These are phyloP conservation scores for Hyphodiscus hymeniophilus DNA, from an alignment of 495 filamentous ascomycete species.

Conservation along the genomic window DNA sequence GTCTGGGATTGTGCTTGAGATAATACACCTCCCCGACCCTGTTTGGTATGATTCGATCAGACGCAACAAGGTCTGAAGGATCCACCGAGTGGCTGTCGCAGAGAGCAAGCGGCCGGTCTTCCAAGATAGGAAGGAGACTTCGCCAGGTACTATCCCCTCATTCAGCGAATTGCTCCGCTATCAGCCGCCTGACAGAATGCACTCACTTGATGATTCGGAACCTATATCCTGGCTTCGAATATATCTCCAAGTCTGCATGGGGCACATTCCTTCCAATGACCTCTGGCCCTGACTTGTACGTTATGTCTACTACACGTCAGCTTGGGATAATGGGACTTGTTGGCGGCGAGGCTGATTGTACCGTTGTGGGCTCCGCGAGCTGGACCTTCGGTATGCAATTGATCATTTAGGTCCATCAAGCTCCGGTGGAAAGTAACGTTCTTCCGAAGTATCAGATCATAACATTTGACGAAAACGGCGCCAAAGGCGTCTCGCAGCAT, in stretches of 20 bases:
- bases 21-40: conserved; percentile 15
- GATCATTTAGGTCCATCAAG: conserved; percentile 9
- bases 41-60: conserved; percentile 10
- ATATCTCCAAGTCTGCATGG: neutral
- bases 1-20: conserved; percentile 12
- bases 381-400: conserved; percentile 10
- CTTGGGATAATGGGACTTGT: neutral
- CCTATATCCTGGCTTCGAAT: conserved; percentile 9
- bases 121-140: conserved; percentile 10
- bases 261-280: conserved; percentile 12
- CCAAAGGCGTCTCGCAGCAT: conserved; percentile 4
- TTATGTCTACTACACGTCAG: conserved; percentile 12
- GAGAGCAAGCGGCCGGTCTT: conserved; percentile 16
- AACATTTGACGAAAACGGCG: conserved; percentile 10
- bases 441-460: conserved; percentile 9
- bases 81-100: conserved; percentile 16
- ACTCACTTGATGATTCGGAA: conserved; percentile 16
- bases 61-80: conserved; percentile 9
- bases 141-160: conserved; percentile 11
- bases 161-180: neutral
- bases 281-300: conserved; percentile 14
- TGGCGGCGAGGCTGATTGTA: neutral
- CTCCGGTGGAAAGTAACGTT: conserved; percentile 7
- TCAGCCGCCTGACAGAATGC: too few relatives aligned
- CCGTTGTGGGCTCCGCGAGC: conserved; percentile 17